These are phyloP conservation scores for Tylopilus felleus DNA, from an alignment of 768 basidiomycete genomes.

Conservation along the genomic window DNA sequence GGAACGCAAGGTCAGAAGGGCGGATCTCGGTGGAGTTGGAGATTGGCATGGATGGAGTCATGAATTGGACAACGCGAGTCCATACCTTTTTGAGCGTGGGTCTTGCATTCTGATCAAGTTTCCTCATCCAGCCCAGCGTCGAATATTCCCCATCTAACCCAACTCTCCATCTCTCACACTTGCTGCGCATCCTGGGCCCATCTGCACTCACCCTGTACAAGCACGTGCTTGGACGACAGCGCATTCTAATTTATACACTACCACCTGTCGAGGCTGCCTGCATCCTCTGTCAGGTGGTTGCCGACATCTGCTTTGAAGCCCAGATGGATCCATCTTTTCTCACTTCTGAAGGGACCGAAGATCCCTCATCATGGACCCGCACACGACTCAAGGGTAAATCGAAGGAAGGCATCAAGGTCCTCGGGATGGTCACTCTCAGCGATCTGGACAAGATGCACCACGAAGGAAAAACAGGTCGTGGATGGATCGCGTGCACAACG, in stretches of 20 bases:
- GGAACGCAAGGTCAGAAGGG: constrained; percentile 48
- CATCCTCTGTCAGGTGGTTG: constrained; percentile 57
- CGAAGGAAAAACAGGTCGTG: constrained; percentile 57
- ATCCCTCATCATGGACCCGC: constrained; percentile 29
- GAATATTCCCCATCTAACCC: constrained; percentile 41
- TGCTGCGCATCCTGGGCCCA: constrained; percentile 75
- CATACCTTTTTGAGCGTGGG: neutral
- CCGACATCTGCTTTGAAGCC: constrained; percentile 61
- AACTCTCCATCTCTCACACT: constrained; percentile 68
- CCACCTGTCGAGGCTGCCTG: constrained; percentile 81
- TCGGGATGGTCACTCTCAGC: constrained; percentile 77
- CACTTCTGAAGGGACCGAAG: constrained; percentile 21
- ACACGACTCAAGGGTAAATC: constrained; percentile 38
- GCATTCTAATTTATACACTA: constrained; percentile 76
- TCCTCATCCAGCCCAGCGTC: constrained; percentile 25
- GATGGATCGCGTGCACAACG: constrained; percentile 87
- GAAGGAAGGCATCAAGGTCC: constrained; percentile 56
- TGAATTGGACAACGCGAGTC: constrained; percentile 55
- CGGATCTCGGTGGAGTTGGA: constrained; percentile 53
- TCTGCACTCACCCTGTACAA: constrained; percentile 78
- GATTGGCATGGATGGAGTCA: constrained; percentile 68
- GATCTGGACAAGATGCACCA: constrained; percentile 62
- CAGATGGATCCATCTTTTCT: constrained; percentile 28
- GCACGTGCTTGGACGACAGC: constrained; percentile 66
- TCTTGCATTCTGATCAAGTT: neutral